Percentiles rank a stretch among this genome's conserved stretches.
These are phyloP conservation scores for Ophiocordyceps camponoti-rufipedis DNA, from an alignment of 2,329 filamentous ascomycete genomes.

Conservation along the genomic window DNA sequence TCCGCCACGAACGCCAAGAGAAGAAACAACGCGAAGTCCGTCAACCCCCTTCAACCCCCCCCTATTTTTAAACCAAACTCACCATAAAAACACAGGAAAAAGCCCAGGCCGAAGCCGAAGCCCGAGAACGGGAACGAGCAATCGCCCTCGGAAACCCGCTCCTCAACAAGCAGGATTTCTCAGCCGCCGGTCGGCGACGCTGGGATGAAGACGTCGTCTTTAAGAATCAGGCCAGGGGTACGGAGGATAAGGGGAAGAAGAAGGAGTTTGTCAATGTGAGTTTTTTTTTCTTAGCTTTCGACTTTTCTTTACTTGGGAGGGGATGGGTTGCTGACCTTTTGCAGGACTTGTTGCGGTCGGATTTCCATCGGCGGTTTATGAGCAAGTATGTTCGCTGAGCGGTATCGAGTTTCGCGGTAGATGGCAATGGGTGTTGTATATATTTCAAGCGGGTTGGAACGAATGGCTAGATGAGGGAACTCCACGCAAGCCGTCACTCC, in stretches of 20 bases:
- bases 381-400: conserved; percentile 33
- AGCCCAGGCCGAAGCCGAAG: conserved; percentile 61
- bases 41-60: not conserved
- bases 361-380: conserved; percentile 99
- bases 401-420: not conserved
- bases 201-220: conserved; percentile 99
- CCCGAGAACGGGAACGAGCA: conserved; percentile 69
- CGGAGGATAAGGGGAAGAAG: conserved; percentile 71
- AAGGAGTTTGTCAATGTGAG: conserved; percentile 91
- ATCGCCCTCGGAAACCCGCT: conserved; percentile 88
- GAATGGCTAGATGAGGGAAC: too few species aligned
- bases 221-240: conserved; percentile 93
- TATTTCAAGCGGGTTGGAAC: too few species aligned
- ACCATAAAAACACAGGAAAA: conserved; percentile 38
- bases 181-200: conserved; percentile 52
- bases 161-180: conserved; percentile 76
- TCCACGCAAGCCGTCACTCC: conserved; percentile 4
- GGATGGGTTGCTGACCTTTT: not conserved
- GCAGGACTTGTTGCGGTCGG: conserved; percentile 72
- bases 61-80: too few species aligned
- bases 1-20: conserved; percentile 53
- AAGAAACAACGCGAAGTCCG: conserved; percentile 19
- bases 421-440: not conserved
- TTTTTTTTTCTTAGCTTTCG: not conserved
- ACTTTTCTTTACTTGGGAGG: not conserved